Conservation (phyloP, 805 yeast species). For the Starmerella tilneyi region DNA sequence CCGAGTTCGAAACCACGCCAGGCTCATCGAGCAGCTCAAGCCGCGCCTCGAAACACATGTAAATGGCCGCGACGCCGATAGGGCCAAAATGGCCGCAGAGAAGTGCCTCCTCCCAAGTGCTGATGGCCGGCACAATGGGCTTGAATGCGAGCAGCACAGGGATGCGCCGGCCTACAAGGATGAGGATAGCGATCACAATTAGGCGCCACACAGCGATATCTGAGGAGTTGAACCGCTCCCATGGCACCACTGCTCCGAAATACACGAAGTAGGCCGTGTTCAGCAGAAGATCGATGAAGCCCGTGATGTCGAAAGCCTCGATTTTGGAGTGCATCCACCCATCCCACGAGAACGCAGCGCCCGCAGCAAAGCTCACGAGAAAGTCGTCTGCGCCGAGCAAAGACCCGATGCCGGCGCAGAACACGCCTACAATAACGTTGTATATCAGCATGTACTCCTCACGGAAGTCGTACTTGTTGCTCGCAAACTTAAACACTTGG, state of each 20-base stretch:
- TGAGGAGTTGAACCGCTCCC: slow-evolving; percentile 46
- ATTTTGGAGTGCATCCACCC: slow-evolving; percentile 54
- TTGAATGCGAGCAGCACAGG: slow-evolving; percentile 38
- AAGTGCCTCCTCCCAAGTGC: slow-evolving; percentile 55
- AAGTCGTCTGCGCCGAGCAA: slow-evolving; percentile 63
- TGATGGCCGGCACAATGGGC: slow-evolving; percentile 50
- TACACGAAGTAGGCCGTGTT: slow-evolving; percentile 60
- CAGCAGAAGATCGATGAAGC: slow-evolving; percentile 52
- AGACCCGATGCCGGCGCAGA: slow-evolving; percentile 53
- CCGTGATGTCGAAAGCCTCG: slow-evolving; percentile 52
- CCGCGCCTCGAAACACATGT: slow-evolving; percentile 40
- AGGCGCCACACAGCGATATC: slow-evolving; percentile 31
- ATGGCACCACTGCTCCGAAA: slow-evolving; percentile 61
- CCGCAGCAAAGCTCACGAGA: slow-evolving; percentile 62
- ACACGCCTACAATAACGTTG: slow-evolving; percentile 46
- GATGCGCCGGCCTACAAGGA: slow-evolving; percentile 31
- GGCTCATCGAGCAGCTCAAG: slow-evolving; percentile 31
- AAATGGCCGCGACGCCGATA: slow-evolving; percentile 61
- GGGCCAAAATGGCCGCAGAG: slow-evolving; percentile 73
- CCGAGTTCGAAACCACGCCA: slow-evolving; percentile 8
- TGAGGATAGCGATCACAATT: slow-evolving; percentile 29
- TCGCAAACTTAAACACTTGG: slow-evolving; percentile 43
- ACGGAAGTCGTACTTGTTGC: slow-evolving; percentile 11
- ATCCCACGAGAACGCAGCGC: slow-evolving; percentile 64
- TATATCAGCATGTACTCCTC: slow-evolving; percentile 35